Conservation (phyloP, 805 yeast species). For the Naumovozyma baii region DNA sequence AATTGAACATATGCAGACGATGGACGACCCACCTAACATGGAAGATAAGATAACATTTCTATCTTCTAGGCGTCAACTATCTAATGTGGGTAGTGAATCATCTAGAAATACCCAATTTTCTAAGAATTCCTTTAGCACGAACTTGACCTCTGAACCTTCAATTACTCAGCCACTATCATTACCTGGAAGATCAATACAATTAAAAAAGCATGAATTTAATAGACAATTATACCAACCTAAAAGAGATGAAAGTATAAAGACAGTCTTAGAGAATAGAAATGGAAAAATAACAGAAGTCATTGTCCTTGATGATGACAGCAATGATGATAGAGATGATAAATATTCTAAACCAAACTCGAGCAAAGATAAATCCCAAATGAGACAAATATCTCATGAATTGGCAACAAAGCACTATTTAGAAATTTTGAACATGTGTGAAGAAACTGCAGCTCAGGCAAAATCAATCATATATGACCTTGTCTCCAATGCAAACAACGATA, state of each 20-base stretch:
- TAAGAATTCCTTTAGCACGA: constrained; percentile 12
- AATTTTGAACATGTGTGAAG: constrained; percentile 22
- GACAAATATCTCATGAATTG: neutral
- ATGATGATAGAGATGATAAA: constrained; percentile 1
- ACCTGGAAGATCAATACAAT: neutral
- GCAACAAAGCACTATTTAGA: constrained; percentile 3
- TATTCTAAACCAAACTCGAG: neutral
- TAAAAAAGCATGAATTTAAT: too few species aligned
- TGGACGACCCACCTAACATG: too few species aligned
- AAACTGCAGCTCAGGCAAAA: constrained; percentile 22
- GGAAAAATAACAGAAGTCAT: constrained; percentile 20
- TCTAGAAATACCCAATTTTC: constrained; percentile 24
- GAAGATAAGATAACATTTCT: neutral
- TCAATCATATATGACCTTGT: constrained; percentile 17
- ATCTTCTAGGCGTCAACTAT: constrained; percentile 21
- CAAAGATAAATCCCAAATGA: neutral
- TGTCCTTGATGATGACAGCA: constrained; percentile 14
- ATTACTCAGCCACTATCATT: neutral
- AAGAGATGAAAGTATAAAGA: too few species aligned
- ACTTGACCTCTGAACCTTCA: constrained; percentile 14
- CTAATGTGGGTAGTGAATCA: constrained; percentile 18
- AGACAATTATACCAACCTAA: too few species aligned
- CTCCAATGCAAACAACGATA: too few species aligned
- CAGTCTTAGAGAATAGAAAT: constrained; percentile 11
- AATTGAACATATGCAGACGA: too few species aligned